phyloP scores from a whole-genome alignment of 2,329 filamentous ascomycete genomes.

The Exophiala sp. region DNA sequence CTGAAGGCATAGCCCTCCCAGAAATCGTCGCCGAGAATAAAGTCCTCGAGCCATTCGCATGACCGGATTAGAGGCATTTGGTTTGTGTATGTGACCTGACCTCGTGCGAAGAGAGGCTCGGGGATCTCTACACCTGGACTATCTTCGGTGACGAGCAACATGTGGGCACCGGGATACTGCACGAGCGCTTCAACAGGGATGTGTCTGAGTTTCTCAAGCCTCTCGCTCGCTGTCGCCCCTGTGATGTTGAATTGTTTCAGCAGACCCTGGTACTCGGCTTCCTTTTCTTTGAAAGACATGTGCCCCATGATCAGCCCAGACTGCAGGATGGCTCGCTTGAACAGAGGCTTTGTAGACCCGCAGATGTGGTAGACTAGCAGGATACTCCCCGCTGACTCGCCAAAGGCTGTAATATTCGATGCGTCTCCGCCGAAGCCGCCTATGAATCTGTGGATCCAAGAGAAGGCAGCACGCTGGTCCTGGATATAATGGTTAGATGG shows the following conservation, averaged over 20 bases:
- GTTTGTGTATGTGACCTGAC: slow-evolving; percentile 1
- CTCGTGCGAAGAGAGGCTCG: slow-evolving; percentile 16
- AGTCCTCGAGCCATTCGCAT: slow-evolving; percentile 27
- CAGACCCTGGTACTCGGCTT: slow-evolving; percentile 43
- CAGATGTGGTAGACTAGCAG: slow-evolving; percentile 16
- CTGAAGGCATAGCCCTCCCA: slow-evolving; percentile 24
- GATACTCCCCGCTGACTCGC: slow-evolving; percentile 48
- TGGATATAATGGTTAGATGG: slow-evolving; percentile 44
- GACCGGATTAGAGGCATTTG: slow-evolving; percentile 25
- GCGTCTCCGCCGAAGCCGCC: slow-evolving; percentile 41
- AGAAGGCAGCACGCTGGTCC: slow-evolving; percentile 38
- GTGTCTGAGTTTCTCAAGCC: slow-evolving; percentile 36
- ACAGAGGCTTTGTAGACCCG: slow-evolving; percentile 6
- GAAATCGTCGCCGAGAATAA: slow-evolving; percentile 26
- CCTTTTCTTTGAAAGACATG: slow-evolving; percentile 34
- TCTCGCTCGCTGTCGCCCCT: slow-evolving; percentile 26
- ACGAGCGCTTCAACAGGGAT: slow-evolving; percentile 6
- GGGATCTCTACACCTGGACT: slow-evolving; percentile 1
- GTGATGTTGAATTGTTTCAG: slow-evolving; percentile 11
- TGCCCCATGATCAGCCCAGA: slow-evolving; percentile 7
- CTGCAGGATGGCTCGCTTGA: slow-evolving; percentile 14
- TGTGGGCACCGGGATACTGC: slow-evolving; percentile 9
- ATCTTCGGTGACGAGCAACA: slow-evolving; percentile 5
- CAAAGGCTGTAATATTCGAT: slow-evolving; percentile 38
- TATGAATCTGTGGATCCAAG: slow-evolving; percentile 42